Percentiles rank a stretch among this genome's conserved stretches.
Conservation (phyloP, 257 asterid species). For the Solanum megistacrolobum region DNA sequence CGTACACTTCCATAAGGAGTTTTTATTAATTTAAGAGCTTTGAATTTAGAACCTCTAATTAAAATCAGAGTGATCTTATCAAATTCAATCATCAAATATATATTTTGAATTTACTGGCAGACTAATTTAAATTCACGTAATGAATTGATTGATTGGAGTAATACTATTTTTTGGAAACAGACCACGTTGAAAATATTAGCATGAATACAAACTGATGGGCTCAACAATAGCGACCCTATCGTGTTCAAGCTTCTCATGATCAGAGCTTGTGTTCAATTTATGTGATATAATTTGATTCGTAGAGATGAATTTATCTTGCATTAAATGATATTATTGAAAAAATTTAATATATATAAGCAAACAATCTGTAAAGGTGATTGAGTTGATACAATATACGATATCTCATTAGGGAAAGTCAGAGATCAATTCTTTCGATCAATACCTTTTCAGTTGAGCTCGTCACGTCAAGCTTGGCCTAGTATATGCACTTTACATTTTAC, state of each 20-base stretch:
- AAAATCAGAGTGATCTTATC: background rate
- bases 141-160: background rate
- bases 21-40: background rate
- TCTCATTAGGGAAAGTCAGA: background rate
- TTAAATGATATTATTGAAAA: no score
- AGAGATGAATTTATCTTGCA: background rate
- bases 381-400: background rate
- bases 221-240: background rate
- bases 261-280: background rate
- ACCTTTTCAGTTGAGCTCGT: background rate
- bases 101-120: fast-evolving
- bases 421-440: fast-evolving
- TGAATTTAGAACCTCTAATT: background rate
- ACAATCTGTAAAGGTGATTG: background rate
- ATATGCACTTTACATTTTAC: no score
- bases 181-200: background rate
- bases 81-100: background rate
- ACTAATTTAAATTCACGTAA: background rate
- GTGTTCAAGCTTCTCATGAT: background rate
- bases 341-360: no score
- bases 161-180: background rate
- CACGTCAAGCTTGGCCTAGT: background rate
- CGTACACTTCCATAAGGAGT: background rate
- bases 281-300: background rate
- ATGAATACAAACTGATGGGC: background rate